Conservation (phyloP, 2,329 filamentous ascomycete genomes). For the Coniella lustricola region DNA sequence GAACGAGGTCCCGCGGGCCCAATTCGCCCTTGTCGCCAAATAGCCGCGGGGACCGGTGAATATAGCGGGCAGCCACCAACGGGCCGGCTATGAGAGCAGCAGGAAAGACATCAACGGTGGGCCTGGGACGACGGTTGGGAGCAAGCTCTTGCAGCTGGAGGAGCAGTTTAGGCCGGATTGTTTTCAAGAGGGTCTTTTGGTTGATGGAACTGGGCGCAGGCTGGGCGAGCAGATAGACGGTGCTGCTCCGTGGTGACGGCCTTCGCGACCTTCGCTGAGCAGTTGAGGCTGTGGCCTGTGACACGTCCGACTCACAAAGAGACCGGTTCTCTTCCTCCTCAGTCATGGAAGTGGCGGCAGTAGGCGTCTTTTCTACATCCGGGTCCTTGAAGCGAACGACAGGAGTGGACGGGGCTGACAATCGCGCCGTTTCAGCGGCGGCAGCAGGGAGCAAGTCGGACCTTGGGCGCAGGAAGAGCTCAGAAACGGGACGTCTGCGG, state of each 20-base stretch:
- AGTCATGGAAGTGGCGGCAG: slow-evolving; percentile 27
- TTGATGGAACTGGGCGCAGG: slow-evolving; percentile 52
- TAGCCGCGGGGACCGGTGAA: slow-evolving; percentile 55
- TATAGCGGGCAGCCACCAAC: slow-evolving; percentile 50
- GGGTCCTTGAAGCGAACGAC: slow-evolving; percentile 41
- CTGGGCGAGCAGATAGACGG: slow-evolving; percentile 60
- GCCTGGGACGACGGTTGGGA: slow-evolving; percentile 51
- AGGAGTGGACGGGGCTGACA: slow-evolving; percentile 16
- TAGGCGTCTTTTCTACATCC: slow-evolving; percentile 20
- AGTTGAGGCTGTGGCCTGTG: slow-evolving; percentile 8
- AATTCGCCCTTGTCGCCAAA: slow-evolving; percentile 58
- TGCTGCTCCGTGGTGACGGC: slow-evolving; percentile 49
- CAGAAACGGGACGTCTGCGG: slow-evolving; percentile 10
- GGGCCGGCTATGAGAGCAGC: slow-evolving; percentile 51
- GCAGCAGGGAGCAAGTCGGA: slow-evolving; percentile 30
- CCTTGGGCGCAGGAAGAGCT: slow-evolving; percentile 23
- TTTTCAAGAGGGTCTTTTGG: slow-evolving; percentile 59
- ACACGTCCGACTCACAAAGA: slow-evolving; percentile 36
- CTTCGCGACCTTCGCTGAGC: slow-evolving; percentile 27
- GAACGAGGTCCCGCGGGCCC: slow-evolving; percentile 62
- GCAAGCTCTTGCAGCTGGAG: slow-evolving; percentile 66
- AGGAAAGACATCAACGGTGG: slow-evolving; percentile 67
- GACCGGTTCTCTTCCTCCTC: slow-evolving; percentile 44
- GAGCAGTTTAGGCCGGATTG: slow-evolving; percentile 60
- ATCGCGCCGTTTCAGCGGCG: slow-evolving; percentile 15